Conservation (phyloP, 306 rosid genomes). For the Cucurbita moschata region DNA sequence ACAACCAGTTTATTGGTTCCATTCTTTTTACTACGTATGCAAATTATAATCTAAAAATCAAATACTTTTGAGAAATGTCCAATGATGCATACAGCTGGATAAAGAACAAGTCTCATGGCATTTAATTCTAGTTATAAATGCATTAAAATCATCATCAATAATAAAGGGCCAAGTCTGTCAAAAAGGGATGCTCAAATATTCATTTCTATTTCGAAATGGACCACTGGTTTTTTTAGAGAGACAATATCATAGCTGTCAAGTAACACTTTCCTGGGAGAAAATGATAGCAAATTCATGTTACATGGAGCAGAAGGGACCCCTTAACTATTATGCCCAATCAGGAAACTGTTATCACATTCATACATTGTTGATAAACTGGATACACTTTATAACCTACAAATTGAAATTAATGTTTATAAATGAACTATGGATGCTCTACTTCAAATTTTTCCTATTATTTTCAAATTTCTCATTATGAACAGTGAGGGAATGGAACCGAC, state of each 20-base stretch:
- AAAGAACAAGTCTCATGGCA: not conserved
- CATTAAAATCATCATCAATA: not conserved
- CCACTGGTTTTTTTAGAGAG: conserved; percentile 1
- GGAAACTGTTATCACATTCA: not conserved
- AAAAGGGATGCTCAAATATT: not conserved
- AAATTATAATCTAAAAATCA: not conserved
- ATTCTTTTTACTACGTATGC: not conserved
- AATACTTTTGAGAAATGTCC: not conserved
- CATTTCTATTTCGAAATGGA: not conserved
- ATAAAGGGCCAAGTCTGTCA: not conserved
- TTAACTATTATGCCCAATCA: conserved; percentile 1
- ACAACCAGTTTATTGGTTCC: not conserved
- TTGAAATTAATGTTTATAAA: not conserved
- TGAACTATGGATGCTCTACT: not conserved
- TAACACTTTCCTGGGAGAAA: conserved; percentile 2
- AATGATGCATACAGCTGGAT: conserved; percentile 2
- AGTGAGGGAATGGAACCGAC: conserved; percentile 13
- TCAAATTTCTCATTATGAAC: not conserved
- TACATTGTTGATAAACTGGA: not conserved
- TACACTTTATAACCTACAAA: not conserved
- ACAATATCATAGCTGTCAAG: conserved; percentile 15
- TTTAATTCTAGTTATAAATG: not conserved
- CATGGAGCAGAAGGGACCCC: not conserved
- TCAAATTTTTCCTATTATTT: not conserved
- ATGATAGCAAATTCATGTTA: conserved; percentile 9